Evolutionary conservation across 2,329 filamentous ascomycete species (phyloP).

Genomic region (Didymella sp.): DNA sequence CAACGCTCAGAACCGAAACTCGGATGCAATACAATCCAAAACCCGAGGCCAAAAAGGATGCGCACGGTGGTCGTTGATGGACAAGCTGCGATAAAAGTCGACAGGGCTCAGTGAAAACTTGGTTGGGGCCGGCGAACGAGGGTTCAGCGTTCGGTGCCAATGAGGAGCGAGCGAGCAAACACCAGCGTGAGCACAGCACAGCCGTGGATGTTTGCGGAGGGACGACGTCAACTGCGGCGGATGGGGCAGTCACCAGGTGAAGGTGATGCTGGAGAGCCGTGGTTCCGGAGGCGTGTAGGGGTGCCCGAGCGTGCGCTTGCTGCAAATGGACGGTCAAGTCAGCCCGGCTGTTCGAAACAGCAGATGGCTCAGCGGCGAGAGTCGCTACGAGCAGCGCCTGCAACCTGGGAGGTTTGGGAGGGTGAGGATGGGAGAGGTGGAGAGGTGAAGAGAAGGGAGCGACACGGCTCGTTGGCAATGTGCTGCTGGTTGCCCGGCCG

Average conservation of each 20-base stretch:
- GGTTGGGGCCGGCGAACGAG: slow-evolving; percentile 15
- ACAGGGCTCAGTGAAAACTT: slow-evolving; percentile 1
- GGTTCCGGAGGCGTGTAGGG: slow-evolving; percentile 24
- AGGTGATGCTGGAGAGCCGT: slow-evolving; percentile 21
- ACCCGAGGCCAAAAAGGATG: slow-evolving; percentile 18
- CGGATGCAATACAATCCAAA: slow-evolving; percentile 20
- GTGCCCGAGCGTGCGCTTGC: slow-evolving; percentile 25
- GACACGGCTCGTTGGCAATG: slow-evolving; percentile 18
- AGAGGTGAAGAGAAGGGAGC: slow-evolving; percentile 21
- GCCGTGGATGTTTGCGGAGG: slow-evolving; percentile 12
- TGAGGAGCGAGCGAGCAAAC: slow-evolving; percentile 6
- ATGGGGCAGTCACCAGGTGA: slow-evolving; percentile 9
- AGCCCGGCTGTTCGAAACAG: slow-evolving; percentile 31
- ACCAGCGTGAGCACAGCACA: slow-evolving; percentile 22
- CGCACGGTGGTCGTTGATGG: slow-evolving; percentile 11
- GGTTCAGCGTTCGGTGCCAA: slow-evolving; percentile 4
- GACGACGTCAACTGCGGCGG: slow-evolving; percentile 9
- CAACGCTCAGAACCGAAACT: slow-evolving; percentile 26
- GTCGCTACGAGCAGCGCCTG: slow-evolving; percentile 32
- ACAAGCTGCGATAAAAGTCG: slow-evolving; percentile 14
- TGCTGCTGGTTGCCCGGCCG: slow-evolving; percentile 21
- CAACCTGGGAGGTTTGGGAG: slow-evolving; percentile 22
- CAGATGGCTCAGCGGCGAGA: slow-evolving; percentile 27
- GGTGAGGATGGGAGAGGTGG: slow-evolving; percentile 16
- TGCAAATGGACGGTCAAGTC: slow-evolving; percentile 17